phyloP scores from a whole-genome alignment of 2,329 filamentous ascomycete species.

The Apiospora sp. region DNA sequence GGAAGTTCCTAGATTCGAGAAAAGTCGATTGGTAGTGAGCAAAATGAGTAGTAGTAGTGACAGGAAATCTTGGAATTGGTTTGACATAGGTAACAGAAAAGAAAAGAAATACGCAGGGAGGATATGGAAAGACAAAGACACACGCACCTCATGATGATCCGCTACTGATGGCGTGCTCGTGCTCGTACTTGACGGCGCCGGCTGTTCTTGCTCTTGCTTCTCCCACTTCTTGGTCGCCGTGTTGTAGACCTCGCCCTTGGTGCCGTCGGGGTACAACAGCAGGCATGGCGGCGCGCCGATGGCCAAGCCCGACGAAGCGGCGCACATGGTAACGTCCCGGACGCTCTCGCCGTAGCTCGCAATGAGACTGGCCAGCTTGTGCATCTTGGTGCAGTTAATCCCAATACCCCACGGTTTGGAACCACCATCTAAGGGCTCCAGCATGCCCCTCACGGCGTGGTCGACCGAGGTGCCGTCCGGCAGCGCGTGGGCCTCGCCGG shows the following conservation, averaged over 20 bases:
- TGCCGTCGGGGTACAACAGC: constrained; percentile 74
- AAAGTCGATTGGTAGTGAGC: not conserved
- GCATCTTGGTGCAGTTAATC: constrained; percentile 74
- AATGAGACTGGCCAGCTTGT: constrained; percentile 65
- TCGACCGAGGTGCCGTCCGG: constrained; percentile 63
- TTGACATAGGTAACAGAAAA: not conserved
- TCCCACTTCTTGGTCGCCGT: constrained; percentile 69
- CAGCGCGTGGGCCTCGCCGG: constrained; percentile 58
- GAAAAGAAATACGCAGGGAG: not conserved
- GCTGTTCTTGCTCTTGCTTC: constrained; percentile 41
- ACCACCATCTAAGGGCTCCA: constrained; percentile 30
- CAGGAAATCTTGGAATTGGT: too few species aligned
- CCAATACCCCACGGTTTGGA: constrained; percentile 67
- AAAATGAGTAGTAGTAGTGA: not conserved
- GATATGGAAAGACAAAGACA: too few species aligned
- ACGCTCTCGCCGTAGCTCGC: constrained; percentile 45
- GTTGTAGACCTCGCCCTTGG: constrained; percentile 73
- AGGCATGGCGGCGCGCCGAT: constrained; percentile 55
- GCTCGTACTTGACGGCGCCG: too few species aligned
- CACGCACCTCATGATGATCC: not conserved
- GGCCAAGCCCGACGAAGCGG: too few species aligned
- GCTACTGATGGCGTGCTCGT: not conserved
- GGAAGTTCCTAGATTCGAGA: constrained; percentile 38
- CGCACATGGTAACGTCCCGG: constrained; percentile 34
- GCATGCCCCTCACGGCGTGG: constrained; percentile 47